Evolutionary conservation across 495 filamentous ascomycete species (phyloP), one percentile per base, ranked within the genome.

Genomic region (Penicillium arizonense): DNA sequence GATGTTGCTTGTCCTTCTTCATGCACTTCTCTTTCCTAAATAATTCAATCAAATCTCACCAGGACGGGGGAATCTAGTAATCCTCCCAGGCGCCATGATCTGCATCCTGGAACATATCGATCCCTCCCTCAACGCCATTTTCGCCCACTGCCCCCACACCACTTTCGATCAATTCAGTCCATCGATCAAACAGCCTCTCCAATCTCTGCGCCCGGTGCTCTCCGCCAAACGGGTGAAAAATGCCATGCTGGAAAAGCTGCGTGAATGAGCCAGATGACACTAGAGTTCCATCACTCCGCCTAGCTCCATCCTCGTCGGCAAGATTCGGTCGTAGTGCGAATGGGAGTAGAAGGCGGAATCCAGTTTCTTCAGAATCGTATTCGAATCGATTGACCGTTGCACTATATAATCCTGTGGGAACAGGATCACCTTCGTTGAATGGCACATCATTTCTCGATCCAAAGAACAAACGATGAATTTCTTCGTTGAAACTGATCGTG

Each of bases 81-180:
- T 70, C 59, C 28, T 34, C 36, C 60, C 63, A 70, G 52, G 54
- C 58, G 34, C 59, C 57, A 5, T 41, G 53, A 47, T 68, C 61
- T 26, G 74, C 73, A 38, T 77, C 67, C 43, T 43, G 52, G 53
- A 77, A 77, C 36, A 51, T 67, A 38, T 74, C 69, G 52, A 79
- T 70, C 12, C 45, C 61, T 20, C 72, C 71, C 40, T 64, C 40
- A 6, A 79, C 69, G 2, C 75, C 71, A 26, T 74, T 43, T 33
- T 54, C 44, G 23, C 69, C 70, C 40, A 79, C 73, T 34, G 57
- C 56, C 74, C 73, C 76, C 34, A 70, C 37, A 12, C 71, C 74
- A 44, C 39, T 42, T 30, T 72, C 73, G 39, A 77, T 65, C 54
- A 73, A 44, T 33, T 63, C 58, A 13, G 57, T 52, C 73, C 70